Percentiles rank a stretch among this genome's conserved stretches.
phyloP scores from a whole-genome alignment of 163 green algal species.

The Smithsoniella earleae region DNA sequence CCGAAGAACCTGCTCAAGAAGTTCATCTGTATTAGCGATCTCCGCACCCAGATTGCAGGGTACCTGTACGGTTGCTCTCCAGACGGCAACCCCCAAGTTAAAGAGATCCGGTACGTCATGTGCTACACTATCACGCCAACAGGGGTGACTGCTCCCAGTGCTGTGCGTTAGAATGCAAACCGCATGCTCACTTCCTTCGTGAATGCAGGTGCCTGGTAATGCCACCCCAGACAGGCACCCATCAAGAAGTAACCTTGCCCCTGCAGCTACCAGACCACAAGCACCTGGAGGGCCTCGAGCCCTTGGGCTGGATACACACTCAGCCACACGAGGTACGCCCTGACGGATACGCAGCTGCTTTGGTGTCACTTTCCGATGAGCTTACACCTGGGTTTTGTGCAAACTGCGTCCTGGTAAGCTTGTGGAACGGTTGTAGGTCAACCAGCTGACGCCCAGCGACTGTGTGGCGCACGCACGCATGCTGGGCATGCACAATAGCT shows the following conservation, averaged over 20 bases:
- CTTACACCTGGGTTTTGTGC: not conserved
- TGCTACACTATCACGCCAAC: no score
- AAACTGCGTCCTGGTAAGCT: not conserved
- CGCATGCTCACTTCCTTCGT: no score
- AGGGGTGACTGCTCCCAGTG: no score
- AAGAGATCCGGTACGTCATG: constrained; percentile 59
- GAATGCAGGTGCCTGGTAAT: constrained; percentile 94
- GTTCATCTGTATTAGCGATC: constrained; percentile 97
- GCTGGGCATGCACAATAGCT: constrained; percentile 84
- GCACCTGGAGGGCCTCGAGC: constrained; percentile 94
- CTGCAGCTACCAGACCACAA: constrained; percentile 81
- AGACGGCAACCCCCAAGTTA: constrained; percentile 88
- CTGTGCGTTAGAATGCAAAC: no score
- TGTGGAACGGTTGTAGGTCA: not conserved
- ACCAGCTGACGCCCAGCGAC: constrained; percentile 44
- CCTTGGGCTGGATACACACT: constrained; percentile 97
- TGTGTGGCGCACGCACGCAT: constrained; percentile 83
- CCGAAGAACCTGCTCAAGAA: constrained; percentile 99
- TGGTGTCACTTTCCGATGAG: no score
- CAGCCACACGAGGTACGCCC: constrained; percentile 83
- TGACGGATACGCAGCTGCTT: no score
- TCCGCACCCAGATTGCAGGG: constrained; percentile 91
- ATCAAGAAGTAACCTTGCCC: constrained; percentile 85
- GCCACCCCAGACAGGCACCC: constrained; percentile 93
- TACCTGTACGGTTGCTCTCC: constrained; percentile 92